Evolutionary conservation across 2,329 filamentous ascomycete species (phyloP).

Genomic region (Claviceps capensis): DNA sequence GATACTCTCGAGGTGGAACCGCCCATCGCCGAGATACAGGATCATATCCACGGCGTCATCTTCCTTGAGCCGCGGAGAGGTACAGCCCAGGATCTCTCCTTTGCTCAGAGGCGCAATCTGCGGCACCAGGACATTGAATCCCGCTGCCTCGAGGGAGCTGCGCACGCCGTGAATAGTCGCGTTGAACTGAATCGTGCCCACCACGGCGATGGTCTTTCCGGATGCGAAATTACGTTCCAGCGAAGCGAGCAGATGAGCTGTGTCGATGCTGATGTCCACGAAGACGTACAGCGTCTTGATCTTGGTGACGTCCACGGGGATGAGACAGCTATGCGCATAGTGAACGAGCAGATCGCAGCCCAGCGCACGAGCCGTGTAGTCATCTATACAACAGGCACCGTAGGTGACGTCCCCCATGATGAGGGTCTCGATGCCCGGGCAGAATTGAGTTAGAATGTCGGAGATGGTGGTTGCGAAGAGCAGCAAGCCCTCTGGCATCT

Average conservation of each 20-base stretch:
- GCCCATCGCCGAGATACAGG: conserved; percentile 79
- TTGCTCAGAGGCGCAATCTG: conserved; percentile 89
- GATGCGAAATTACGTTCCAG: conserved; percentile 76
- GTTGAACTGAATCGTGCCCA: conserved; percentile 98
- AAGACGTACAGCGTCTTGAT: conserved; percentile 98
- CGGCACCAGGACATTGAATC: conserved; percentile 74
- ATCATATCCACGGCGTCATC: conserved; percentile 57
- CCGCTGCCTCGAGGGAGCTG: conserved; percentile 63
- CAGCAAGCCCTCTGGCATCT: conserved; percentile 90
- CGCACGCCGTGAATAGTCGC: conserved; percentile 83
- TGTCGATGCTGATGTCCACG: conserved; percentile 94
- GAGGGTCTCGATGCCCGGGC: conserved; percentile 76
- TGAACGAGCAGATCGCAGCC: conserved; percentile 92
- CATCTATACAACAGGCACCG: conserved; percentile 95
- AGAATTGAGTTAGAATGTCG: conserved; percentile 91
- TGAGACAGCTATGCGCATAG: conserved; percentile 93
- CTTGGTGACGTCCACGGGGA: conserved; percentile 89
- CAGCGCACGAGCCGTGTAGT: conserved; percentile 88
- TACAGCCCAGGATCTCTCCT: conserved; percentile 95
- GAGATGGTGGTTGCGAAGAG: conserved; percentile 96
- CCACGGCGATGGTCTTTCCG: conserved; percentile 79
- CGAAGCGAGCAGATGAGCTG: conserved; percentile 70
- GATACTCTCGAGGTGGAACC: conserved; percentile 92
- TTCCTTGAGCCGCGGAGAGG: conserved; percentile 57
- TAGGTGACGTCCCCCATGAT: conserved; percentile 99